Evolutionary conservation across 495 filamentous ascomycete genomes (phyloP).

Genomic region (Hypoxylon crocopeplum): DNA sequence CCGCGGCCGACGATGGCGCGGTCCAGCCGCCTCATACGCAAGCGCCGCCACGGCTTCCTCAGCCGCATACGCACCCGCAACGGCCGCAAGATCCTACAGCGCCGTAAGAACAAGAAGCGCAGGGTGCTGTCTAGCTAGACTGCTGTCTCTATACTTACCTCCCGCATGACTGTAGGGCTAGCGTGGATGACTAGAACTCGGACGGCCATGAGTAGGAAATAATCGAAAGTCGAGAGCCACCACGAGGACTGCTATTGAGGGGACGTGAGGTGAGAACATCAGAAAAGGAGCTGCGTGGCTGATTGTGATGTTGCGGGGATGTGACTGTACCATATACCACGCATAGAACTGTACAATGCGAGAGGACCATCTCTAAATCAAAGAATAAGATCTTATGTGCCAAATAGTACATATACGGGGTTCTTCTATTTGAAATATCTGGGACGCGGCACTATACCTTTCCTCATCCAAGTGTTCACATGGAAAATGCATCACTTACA

Average conservation of each 20-base stretch:
- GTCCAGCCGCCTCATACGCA: conserved; percentile 58
- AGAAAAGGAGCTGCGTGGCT: background rate
- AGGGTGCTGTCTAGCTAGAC: conserved; percentile 40
- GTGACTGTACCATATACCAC: conserved; percentile 18
- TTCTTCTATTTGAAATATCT: background rate
- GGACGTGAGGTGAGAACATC: background rate
- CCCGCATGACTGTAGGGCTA: background rate
- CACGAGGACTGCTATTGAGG: background rate
- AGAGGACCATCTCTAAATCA: conserved; percentile 4
- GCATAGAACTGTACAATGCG: conserved; percentile 32
- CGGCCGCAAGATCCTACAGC: conserved; percentile 48
- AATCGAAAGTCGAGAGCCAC: no score
- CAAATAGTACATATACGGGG: no score
- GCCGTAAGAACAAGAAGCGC: conserved; percentile 50
- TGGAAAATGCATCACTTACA: no score
- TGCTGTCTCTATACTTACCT: no score
- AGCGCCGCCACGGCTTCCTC: conserved; percentile 56
- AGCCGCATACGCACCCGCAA: conserved; percentile 46
- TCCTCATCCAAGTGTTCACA: no score
- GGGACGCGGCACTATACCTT: no score
- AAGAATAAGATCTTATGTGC: no score
- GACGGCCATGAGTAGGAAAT: no score
- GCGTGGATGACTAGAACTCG: background rate
- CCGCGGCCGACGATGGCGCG: no score
- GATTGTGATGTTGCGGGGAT: background rate